phyloP scores from a whole-genome alignment of 352 stramenopile species.

The Pythium sukuiense region DNA sequence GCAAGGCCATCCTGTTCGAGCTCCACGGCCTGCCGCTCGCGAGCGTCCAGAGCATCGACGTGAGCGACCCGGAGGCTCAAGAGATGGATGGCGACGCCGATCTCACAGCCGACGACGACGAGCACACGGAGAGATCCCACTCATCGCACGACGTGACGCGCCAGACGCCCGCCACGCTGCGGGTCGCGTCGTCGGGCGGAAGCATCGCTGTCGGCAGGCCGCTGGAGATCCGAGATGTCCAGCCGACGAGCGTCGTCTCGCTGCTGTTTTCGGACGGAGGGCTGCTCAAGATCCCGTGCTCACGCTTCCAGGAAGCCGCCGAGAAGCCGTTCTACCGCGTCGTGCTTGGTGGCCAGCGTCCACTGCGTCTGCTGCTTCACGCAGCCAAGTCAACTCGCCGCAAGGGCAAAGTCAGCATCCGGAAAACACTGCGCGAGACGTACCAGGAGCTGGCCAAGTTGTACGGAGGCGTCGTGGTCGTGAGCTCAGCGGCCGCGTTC shows the following conservation, averaged over 20 bases:
- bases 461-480: constrained; percentile 54
- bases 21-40: constrained; percentile 62
- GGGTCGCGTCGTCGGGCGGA: constrained; percentile 23
- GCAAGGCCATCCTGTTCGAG: constrained; percentile 72
- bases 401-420: constrained; percentile 30
- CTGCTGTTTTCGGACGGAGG: constrained; percentile 65
- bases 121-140: not conserved
- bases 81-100: constrained; percentile 10
- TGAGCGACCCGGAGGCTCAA: constrained; percentile 31
- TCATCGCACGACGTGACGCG: not conserved
- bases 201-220: constrained; percentile 40
- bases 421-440: constrained; percentile 52
- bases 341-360: constrained; percentile 50
- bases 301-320: constrained; percentile 43
- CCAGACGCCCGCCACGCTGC: not conserved
- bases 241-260: constrained; percentile 45
- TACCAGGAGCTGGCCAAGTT: constrained; percentile 70
- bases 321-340: constrained; percentile 55
- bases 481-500: constrained; percentile 47
- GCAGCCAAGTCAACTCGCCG: constrained; percentile 31
- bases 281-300: constrained; percentile 43
- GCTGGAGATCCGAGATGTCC: constrained; percentile 44
- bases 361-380: constrained; percentile 54
- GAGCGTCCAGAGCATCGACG: constrained; percentile 50
- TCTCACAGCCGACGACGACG: constrained; percentile 2